phyloP scores from a whole-genome alignment of 192 early-diverging fungal genomes.

The Lobosporangium transversale region DNA sequence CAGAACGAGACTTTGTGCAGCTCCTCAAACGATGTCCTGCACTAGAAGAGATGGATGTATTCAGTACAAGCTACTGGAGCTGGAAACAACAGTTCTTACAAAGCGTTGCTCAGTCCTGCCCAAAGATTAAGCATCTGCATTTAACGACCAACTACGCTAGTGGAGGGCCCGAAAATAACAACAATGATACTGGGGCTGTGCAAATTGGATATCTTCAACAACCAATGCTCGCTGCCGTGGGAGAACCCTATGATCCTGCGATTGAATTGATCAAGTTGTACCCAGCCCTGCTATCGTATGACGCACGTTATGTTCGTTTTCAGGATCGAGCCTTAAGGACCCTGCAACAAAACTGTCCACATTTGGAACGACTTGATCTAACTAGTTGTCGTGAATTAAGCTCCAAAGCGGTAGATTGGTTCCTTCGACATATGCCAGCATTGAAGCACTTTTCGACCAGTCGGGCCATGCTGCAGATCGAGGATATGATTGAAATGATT shows the following conservation, averaged over 20 bases:
- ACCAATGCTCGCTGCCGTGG: not conserved
- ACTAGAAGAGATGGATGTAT: conserved; percentile 25
- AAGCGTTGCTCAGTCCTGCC: conserved; percentile 14
- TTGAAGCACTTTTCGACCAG: conserved; percentile 19
- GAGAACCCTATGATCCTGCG: conserved; percentile 4
- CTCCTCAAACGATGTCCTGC: conserved; percentile 4
- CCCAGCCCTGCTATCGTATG: conserved; percentile 14
- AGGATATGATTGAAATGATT: conserved; percentile 9
- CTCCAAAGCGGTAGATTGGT: conserved; percentile 3
- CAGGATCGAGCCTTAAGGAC: conserved; percentile 18
- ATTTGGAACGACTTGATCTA: conserved; percentile 20
- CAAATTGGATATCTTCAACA: conserved; percentile 1
- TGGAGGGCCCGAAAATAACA: not conserved
- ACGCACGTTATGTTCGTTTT: conserved; percentile 25
- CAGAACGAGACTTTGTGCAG: conserved; percentile 14
- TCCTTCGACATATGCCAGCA: not conserved
- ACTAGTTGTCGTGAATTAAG: conserved; percentile 18
- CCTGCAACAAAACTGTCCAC: conserved; percentile 8
- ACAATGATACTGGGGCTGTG: conserved; percentile 2
- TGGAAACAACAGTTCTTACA: conserved; percentile 7
- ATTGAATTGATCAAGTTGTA: conserved; percentile 17
- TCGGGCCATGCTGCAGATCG: not conserved
- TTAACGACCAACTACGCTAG: conserved; percentile 15
- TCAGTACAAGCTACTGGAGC: conserved; percentile 18
- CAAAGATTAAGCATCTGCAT: conserved; percentile 15